A percentile compares a stretch with the other conserved stretches of the same genome.
These are phyloP conservation scores for Ogataea populi-albae DNA, from an alignment of 805 yeast species.

Conservation along the genomic window DNA sequence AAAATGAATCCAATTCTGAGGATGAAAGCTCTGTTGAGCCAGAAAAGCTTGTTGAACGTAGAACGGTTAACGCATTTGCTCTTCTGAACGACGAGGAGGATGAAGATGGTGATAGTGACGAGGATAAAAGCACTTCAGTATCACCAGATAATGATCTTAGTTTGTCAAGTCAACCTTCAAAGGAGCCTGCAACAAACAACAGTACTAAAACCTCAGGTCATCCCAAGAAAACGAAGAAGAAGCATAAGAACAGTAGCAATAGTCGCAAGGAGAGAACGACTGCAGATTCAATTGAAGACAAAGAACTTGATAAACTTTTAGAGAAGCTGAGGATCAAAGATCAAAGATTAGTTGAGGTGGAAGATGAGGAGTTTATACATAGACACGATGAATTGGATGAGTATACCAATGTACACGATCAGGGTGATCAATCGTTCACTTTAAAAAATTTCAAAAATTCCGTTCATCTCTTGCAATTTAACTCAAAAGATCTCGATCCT, in stretches of 20 bases:
- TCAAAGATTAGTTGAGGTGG: conserved; percentile 35
- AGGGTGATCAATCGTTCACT: conserved; percentile 42
- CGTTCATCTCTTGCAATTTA: conserved; percentile 42
- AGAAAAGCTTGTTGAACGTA: conserved; percentile 1
- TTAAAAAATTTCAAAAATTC: conserved; percentile 39
- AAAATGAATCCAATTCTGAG: conserved; percentile 11
- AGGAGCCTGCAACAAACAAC: conserved; percentile 10
- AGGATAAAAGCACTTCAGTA: conserved; percentile 1
- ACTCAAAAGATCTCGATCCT: conserved; percentile 61
- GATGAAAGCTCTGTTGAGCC: conserved; percentile 6
- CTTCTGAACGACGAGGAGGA: conserved; percentile 36
- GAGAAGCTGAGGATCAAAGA: conserved; percentile 32
- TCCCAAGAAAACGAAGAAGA: conserved; percentile 10
- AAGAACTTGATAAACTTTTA: conserved; percentile 56
- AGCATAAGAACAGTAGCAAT: conserved; percentile 10
- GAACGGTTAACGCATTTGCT: conserved; percentile 44
- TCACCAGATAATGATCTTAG: neutral
- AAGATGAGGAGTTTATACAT: conserved; percentile 24
- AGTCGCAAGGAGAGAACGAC: conserved; percentile 2
- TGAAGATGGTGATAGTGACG: conserved; percentile 15
- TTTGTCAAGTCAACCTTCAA: conserved; percentile 3
- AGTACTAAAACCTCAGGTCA: conserved; percentile 15
- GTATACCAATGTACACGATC: conserved; percentile 17
- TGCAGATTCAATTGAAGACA: conserved; percentile 42
- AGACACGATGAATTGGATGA: conserved; percentile 15